Base-by-base conservation (phyloP, 108 stramenopile species). In the Licmophora abbreviata region DNA sequence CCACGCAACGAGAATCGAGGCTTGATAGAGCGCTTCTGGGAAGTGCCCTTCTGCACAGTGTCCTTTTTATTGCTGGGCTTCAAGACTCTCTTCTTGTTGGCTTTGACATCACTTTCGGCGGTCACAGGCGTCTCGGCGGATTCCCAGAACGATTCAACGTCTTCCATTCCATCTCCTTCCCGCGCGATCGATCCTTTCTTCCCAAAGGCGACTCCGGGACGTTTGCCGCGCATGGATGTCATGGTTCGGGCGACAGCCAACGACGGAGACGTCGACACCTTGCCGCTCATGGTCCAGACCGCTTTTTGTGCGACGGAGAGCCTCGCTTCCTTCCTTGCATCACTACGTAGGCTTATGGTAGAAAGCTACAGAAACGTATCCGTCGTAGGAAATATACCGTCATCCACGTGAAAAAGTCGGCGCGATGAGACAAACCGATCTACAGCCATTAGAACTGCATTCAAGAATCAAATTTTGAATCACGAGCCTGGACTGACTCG, bases 91-190 rank as follows among this genome's bases (percentile, higher is more conserved):
- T 40, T 40, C 38, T 4, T 4, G 18, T 40, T 40, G 15, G 38
- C 38, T 2, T 15, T 1, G 5, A 40, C 38, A 40, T 40, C 20
- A 20, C 20, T 40, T 15, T 18, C 5, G 15, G 20, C 38, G 3
- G 38, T 3, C 3, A 18, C 38, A 20, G 48, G 48, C 12, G 28
- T 50, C 21, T 32, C 21, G 10, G 48, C 48, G 3, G 2, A 32
- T 18, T 50, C 24, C 48, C 48, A 50, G 21, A 50, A 50, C n/a
- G 18, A 18, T 4, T 50, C 48, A 6, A 50, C 15, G 21, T 50
- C 48, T 29, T 50, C 48, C 15, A 50, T 15, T 15, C 48, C 48
- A 50, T 54, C 29, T 22, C 22, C 27, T 14, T 57, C 38, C 3
- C 15, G 18, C 20, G 38, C 18, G 15, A 40, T 40, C 5, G 38